These are phyloP conservation scores for Ramicandelaber brevisporus DNA, from an alignment of 192 early-diverging fungal genomes.

Conservation along the genomic window DNA sequence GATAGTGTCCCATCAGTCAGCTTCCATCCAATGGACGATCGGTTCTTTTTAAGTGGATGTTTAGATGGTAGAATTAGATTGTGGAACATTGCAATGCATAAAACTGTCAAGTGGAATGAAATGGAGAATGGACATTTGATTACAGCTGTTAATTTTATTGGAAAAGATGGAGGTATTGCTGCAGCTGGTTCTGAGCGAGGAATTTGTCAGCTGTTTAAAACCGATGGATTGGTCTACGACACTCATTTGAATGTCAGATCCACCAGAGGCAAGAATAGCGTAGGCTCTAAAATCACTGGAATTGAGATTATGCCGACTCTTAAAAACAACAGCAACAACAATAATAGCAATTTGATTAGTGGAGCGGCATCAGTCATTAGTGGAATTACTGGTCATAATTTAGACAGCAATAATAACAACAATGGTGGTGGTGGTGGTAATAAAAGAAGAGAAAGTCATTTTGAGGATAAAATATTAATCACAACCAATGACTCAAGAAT, in stretches of 20 bases:
- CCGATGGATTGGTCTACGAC: conserved; percentile 47
- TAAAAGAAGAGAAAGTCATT: too few relatives aligned
- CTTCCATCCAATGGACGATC: conserved; percentile 66
- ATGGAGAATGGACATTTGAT: conserved; percentile 37
- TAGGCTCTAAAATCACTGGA: conserved; percentile 57
- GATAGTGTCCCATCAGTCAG: conserved; percentile 53
- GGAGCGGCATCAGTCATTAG: neutral
- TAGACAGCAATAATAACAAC: too few relatives aligned
- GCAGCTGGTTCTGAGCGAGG: conserved; percentile 55
- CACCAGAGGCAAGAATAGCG: conserved; percentile 23
- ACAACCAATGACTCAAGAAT: conserved; percentile 65
- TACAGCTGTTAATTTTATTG: conserved; percentile 54
- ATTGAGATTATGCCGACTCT: conserved; percentile 33
- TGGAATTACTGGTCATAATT: conserved; percentile 6
- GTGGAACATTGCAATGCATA: conserved; percentile 61
- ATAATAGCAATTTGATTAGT: conserved; percentile 1
- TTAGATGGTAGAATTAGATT: conserved; percentile 52
- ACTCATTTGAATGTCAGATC: conserved; percentile 53
- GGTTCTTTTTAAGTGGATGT: conserved; percentile 54
- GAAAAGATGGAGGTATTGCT: conserved; percentile 31
- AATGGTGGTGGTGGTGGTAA: too few relatives aligned
- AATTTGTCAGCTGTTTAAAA: conserved; percentile 60
- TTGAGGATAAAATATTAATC: conserved; percentile 36
- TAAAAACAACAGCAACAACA: neutral
- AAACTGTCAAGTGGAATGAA: conserved; percentile 50